Percentiles rank a stretch among this genome's conserved stretches.
These are phyloP conservation scores for Kazachstania martiniae DNA, from an alignment of 805 yeast species.

Conservation along the genomic window DNA sequence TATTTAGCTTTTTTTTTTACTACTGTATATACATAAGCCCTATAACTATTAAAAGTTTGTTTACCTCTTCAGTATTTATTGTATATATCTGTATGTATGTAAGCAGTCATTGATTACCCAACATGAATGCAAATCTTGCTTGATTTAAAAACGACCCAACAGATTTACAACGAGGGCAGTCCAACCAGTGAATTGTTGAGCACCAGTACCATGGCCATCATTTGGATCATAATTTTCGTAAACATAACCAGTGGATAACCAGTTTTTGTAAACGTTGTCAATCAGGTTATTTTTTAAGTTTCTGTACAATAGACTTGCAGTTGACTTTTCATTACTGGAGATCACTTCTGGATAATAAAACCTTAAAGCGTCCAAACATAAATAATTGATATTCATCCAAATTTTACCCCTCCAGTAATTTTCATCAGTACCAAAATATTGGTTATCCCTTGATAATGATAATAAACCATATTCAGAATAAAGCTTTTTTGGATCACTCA, in stretches of 20 bases:
- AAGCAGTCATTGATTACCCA: too few relatives aligned
- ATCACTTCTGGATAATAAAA: constrained; percentile 36
- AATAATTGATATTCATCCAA: constrained; percentile 86
- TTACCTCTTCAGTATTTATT: too few relatives aligned
- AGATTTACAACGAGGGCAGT: constrained; percentile 70
- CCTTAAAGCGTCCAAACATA: constrained; percentile 58
- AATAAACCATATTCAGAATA: constrained; percentile 76
- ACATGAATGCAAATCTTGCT: too few relatives aligned
- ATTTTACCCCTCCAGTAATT: constrained; percentile 94
- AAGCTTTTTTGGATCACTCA: constrained; percentile 60
- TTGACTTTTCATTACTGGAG: not conserved
- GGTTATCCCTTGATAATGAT: constrained; percentile 61
- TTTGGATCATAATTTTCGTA: constrained; percentile 85
- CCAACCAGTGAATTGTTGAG: constrained; percentile 92
- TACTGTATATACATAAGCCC: too few relatives aligned
- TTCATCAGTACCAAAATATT: constrained; percentile 63
- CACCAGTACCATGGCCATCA: constrained; percentile 69
- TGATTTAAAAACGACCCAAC: constrained; percentile 36
- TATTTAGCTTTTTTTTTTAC: too few relatives aligned
- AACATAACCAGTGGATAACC: constrained; percentile 67
- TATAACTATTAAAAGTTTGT: too few relatives aligned
- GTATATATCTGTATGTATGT: too few relatives aligned
- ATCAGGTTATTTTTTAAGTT: constrained; percentile 59
- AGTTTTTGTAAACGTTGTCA: constrained; percentile 53
- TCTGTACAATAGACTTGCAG: constrained; percentile 33